These are phyloP conservation scores for Chrysanthemum makinoi DNA, from an alignment of 129 eudicot species.

Conservation along the genomic window DNA sequence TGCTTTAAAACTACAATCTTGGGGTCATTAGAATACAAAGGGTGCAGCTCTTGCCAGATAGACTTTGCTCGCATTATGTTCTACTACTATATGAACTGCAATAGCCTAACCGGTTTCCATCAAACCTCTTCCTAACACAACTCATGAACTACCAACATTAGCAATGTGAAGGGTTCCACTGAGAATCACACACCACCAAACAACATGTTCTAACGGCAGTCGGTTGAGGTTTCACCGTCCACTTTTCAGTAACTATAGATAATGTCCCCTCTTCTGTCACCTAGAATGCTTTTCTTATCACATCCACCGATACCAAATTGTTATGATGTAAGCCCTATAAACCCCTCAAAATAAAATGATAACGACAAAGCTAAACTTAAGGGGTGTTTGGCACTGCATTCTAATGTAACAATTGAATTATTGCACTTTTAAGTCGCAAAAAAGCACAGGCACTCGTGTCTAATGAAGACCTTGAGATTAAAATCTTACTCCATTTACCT, in stretches of 20 bases:
- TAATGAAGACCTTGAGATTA: too few species aligned
- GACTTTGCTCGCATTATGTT: constrained; percentile 80
- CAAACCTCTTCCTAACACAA: constrained; percentile 64
- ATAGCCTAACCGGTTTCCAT: constrained; percentile 70
- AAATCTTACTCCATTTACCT: too few species aligned
- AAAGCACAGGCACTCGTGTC: too few species aligned
- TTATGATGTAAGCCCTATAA: too few species aligned
- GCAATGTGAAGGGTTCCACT: constrained; percentile 61
- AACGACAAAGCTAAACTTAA: too few species aligned
- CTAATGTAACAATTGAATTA: too few species aligned
- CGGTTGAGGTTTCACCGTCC: constrained; percentile 62
- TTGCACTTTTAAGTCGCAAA: too few species aligned
- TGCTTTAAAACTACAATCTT: constrained; percentile 67
- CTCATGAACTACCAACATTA: constrained; percentile 81
- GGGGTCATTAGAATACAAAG: constrained; percentile 72
- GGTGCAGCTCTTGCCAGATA: constrained; percentile 60
- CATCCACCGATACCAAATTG: too few species aligned
- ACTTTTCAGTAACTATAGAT: constrained; percentile 63
- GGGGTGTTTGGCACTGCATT: too few species aligned
- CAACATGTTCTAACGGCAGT: constrained; percentile 75
- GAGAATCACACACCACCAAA: constrained; percentile 65
- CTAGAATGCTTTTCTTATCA: too few species aligned
- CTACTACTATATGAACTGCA: constrained; percentile 63
- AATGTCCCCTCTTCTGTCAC: constrained; percentile 54
- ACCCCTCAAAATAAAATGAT: too few species aligned